Conservation (phyloP, 306 rosid genomes). For the peach (Prunus persica) region DNA sequence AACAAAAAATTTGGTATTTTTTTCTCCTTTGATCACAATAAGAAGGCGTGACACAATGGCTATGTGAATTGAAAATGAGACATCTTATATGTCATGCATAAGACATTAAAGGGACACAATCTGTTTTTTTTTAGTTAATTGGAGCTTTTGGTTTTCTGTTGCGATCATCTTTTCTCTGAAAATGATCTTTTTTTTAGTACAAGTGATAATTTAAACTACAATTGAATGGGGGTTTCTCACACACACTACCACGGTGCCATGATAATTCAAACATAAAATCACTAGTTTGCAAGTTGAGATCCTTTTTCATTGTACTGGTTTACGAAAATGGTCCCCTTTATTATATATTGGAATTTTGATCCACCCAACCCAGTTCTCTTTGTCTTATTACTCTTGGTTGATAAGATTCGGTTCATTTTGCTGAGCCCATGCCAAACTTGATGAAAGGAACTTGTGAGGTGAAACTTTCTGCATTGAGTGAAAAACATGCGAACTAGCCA, state of each 20-base stretch:
- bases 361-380: slow-evolving; percentile 22
- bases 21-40: background rate
- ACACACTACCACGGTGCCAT: too few species aligned
- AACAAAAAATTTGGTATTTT: background rate
- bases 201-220: too few species aligned
- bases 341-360: slow-evolving; percentile 39
- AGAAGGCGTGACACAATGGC: slow-evolving; percentile 10
- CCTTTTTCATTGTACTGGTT: too few species aligned
- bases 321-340: background rate
- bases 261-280: rapidly evolving
- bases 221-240: rapidly evolving
- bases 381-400: background rate
- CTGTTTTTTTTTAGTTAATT: background rate
- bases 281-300: too few species aligned
- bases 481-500: background rate
- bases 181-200: background rate
- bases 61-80: slow-evolving; percentile 4
- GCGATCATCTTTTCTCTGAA: background rate
- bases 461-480: background rate
- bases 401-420: background rate
- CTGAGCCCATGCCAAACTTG: background rate
- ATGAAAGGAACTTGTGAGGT: background rate
- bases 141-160: background rate
- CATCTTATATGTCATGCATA: background rate
- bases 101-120: background rate